Conservation (phyloP, 225 moss, liverwort and hornwort genomes). For the Lunularia cruciata region DNA sequence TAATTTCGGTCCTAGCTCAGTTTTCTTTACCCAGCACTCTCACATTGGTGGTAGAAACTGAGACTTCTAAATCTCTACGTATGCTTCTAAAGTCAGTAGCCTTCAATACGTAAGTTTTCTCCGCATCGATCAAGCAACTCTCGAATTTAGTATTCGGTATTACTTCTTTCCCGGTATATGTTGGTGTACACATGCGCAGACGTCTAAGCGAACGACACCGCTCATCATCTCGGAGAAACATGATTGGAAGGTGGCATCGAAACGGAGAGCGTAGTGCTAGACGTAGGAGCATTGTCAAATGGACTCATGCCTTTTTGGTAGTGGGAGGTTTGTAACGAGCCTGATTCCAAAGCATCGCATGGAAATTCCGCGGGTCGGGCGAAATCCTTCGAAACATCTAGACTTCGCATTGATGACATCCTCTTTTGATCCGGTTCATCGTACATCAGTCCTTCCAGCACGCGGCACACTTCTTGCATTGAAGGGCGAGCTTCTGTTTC, state of each 20-base stretch:
- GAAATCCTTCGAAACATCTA: background rate
- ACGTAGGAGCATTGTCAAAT: background rate
- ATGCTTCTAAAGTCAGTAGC: too few species aligned
- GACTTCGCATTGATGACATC: slow-evolving; percentile 4
- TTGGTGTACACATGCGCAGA: background rate
- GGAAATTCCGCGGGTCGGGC: background rate
- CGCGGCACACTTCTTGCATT: slow-evolving; percentile 37
- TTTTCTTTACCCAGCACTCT: background rate
- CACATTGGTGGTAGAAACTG: background rate
- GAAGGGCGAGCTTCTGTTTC: slow-evolving; percentile 32
- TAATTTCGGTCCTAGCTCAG: background rate
- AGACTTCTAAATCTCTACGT: background rate
- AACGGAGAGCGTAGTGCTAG: slow-evolving; percentile 7
- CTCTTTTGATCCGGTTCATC: background rate
- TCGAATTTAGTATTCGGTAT: background rate
- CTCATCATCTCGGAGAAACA: slow-evolving; percentile 11
- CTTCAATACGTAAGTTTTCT: too few species aligned
- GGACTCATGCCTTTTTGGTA: background rate
- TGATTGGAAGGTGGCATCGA: background rate
- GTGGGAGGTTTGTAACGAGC: background rate
- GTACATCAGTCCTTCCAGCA: slow-evolving; percentile 25
- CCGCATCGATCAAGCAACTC: background rate
- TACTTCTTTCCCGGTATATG: background rate
- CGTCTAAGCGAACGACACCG: background rate
- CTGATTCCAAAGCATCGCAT: slow-evolving; percentile 7